Evolutionary conservation across 1,284 basidiomycete species (phyloP).

Genomic region (Jaminaea rosea): DNA sequence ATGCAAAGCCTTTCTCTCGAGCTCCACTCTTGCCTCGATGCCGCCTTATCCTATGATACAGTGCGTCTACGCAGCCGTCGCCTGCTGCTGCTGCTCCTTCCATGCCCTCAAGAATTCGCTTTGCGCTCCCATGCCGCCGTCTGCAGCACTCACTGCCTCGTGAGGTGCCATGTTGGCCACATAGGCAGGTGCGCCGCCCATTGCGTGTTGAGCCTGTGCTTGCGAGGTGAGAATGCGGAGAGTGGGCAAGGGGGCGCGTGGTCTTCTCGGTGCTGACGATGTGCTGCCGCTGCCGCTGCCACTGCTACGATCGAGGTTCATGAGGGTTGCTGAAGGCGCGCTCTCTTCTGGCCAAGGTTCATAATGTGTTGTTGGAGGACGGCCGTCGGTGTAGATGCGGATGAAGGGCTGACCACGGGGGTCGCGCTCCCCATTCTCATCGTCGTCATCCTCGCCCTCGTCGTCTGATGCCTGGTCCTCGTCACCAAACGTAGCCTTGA

Average conservation of each 20-base stretch:
- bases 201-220: slow-evolving; percentile 14
- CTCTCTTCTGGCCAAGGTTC: not conserved
- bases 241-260: not conserved
- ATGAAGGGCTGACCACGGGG: not conserved
- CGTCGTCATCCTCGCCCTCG: slow-evolving; percentile 4
- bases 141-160: slow-evolving; percentile 70
- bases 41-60: not conserved
- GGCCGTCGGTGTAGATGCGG: slow-evolving; percentile 6
- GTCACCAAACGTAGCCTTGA: slow-evolving; percentile 59
- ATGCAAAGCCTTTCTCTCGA: not conserved
- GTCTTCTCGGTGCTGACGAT: not conserved
- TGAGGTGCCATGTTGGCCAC: slow-evolving; percentile 87
- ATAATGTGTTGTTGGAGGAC: not conserved
- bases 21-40: not conserved
- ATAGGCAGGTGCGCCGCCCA: slow-evolving; percentile 52
- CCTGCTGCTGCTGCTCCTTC: slow-evolving; percentile 56
- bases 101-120: slow-evolving; percentile 64
- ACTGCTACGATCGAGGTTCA: not conserved
- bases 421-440: not conserved
- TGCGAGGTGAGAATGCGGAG: slow-evolving; percentile 16
- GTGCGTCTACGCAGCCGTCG: slow-evolving; percentile 39
- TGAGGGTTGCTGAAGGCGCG: not conserved
- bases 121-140: slow-evolving; percentile 63
- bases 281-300: not conserved
- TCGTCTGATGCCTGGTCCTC: slow-evolving; percentile 51